A percentile compares a stretch with the other conserved stretches of the same genome.
Evolutionary conservation across 2,329 filamentous ascomycete species (phyloP).

Genomic region (Coccinonectria pachysandricola): DNA sequence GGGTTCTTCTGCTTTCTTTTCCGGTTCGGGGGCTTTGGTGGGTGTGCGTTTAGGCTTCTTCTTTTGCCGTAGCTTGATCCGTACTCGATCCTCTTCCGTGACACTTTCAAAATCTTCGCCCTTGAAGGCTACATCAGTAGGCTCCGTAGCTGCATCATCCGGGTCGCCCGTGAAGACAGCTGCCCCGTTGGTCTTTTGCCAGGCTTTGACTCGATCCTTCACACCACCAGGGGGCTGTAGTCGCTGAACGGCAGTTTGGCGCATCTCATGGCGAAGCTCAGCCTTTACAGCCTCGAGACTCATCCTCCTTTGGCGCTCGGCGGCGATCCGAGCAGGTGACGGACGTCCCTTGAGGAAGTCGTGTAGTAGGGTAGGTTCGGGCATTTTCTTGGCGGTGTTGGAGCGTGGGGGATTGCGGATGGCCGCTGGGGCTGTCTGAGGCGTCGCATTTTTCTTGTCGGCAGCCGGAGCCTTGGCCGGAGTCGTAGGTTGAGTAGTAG

Average conservation of each 20-base stretch:
- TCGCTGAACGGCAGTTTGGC: conserved; percentile 45
- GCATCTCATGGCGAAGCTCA: conserved; percentile 42
- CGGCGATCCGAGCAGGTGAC: conserved; percentile 43
- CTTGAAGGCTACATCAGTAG: conserved; percentile 51
- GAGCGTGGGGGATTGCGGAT: conserved; percentile 5
- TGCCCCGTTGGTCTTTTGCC: conserved; percentile 69
- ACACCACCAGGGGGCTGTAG: conserved; percentile 58
- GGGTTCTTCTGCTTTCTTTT: conserved; percentile 11
- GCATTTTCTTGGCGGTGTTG: conserved; percentile 27
- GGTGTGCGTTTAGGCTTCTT: conserved; percentile 25
- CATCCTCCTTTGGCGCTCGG: conserved; percentile 42
- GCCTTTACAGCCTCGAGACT: conserved; percentile 50
- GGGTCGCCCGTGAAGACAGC: conserved; percentile 45
- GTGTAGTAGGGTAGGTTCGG: conserved; percentile 38
- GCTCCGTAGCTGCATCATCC: conserved; percentile 43
- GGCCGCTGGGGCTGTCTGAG: conserved; percentile 7
- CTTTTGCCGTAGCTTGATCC: conserved; percentile 42
- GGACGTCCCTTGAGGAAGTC: conserved; percentile 50
- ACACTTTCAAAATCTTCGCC: conserved; percentile 48
- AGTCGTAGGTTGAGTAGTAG: conserved; percentile 11
- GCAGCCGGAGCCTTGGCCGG: conserved; percentile 1
- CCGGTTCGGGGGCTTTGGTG: conserved; percentile 16
- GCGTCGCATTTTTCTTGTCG: conserved; percentile 1
- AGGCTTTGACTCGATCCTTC: conserved; percentile 68
- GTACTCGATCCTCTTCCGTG: conserved; percentile 49